Base-by-base conservation (phyloP, 768 basidiomycete genomes). In the Boletellus ananas region DNA sequence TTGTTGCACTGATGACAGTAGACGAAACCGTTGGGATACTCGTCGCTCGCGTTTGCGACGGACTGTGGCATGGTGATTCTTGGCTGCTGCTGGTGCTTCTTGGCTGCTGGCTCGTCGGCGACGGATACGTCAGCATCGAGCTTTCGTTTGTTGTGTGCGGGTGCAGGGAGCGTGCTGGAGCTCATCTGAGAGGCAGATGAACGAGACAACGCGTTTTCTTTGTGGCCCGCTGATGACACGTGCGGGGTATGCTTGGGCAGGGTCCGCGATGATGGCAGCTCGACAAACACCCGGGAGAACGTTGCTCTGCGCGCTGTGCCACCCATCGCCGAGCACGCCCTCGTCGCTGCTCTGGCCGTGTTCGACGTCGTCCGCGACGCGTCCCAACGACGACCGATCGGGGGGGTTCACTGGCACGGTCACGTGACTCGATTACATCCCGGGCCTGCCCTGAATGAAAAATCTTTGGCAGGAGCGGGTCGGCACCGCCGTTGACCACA, bases 1-100 rank as follows among this genome's bases (percentile, higher is more conserved):
- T 76, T 77, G 54, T 73, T 74, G 66, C 88, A 88, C 59, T 88
- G 87, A 63, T 88, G 88, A 56, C 88, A 90, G 56, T 82, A 79
- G 43, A 79, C 66, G 42, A 63, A 74, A 60, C 58, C 76, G 23
- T 67, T 68, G 33, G 72, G 71, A 49, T 57, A 65, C 34, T 71
- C 67, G 17, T 69, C 50, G 11, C 50, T 59, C 54, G 38, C 51
- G 42, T 61, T 59, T 38, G 51, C 45, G 42, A 38, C 33, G 25
- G 61, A 54, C 54, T 63, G 45, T 23, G 43, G 34, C 35, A 49
- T 34, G 40, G 45, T 42, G 29, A 39, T 45, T 29, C 52, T 72
- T 23, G 65, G 55, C 50, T 74, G 75, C 50, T 74, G 75, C 59
- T 58, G 57, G 57, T 29, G 45, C 37, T 57, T 64, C 47, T 56